Evolutionary conservation across 1,284 basidiomycete genomes (phyloP), one percentile per base, ranked within the genome.

Genomic region (Caloboletus firmus): DNA sequence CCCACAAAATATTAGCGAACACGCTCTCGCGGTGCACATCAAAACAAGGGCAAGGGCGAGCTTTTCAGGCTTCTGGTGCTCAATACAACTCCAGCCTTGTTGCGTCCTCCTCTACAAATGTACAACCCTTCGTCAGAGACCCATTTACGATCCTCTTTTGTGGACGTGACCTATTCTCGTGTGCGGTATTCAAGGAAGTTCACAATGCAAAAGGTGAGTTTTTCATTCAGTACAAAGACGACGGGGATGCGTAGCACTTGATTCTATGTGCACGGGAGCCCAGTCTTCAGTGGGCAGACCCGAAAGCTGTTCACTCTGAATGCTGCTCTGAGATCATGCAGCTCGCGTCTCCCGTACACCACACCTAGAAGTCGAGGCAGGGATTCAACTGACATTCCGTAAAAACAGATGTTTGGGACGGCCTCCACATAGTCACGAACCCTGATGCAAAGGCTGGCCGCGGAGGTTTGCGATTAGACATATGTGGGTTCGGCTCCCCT

Each of bases 111-210:
- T 35, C 39, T 32, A 26, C 42, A 20, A 36, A 35, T 43, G 35
- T 4, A 20, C 54, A 31, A 18, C 18, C 45, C 9, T 35, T 46
- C 17, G 44, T 41, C 43, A 59, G 48, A 40, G 56, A 59, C 17
- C 72, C 69, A 13, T 81, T 77, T 57, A 71, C 73, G 11, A 70
- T 84, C 44, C 68, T 84, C 9, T 83, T 83, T 64, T 76, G 79
- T 54, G 83, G 82, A 43, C 76, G 80, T 15, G 83, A 84, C 62
- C 70, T 74, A 41, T 84, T 84, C 61, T 84, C 82, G n/a, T 80
- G 80, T 49, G 51, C 61, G 1, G 76, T 82, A 3, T 70, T 84
- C 36, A 62, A 73, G 28, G 64, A 73, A 26, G 49, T 83, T 2
- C 58, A 79, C 49, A 54, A 58, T 8, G 73, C 75, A 4, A 62